Evolutionary conservation across 2,329 filamentous ascomycete genomes (phyloP).

Genomic region (Colletotrichum truncatum): DNA sequence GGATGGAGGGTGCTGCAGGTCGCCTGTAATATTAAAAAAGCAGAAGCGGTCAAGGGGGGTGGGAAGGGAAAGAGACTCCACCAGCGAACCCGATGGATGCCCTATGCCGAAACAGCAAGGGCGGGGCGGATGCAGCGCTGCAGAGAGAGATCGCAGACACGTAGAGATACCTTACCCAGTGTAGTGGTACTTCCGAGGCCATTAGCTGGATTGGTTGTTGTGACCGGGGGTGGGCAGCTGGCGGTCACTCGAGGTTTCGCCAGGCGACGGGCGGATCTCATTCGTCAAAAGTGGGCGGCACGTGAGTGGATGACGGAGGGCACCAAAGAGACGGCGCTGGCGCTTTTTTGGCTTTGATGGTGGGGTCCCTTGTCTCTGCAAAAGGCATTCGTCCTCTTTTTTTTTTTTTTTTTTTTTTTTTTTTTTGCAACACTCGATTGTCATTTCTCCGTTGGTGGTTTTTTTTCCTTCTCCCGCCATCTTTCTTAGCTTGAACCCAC

Average conservation of each 20-base stretch:
- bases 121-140: conserved; percentile 6
- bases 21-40: conserved; percentile 24
- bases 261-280: conserved; percentile 3
- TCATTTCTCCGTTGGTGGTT: no score
- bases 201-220: conserved; percentile 3
- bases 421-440: background rate
- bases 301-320: conserved; percentile 17
- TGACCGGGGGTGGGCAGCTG: conserved; percentile 9
- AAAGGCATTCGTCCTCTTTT: background rate
- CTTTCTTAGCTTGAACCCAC: no score
- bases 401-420: background rate
- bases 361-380: background rate
- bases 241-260: conserved; percentile 18
- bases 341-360: background rate
- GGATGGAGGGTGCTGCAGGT: conserved; percentile 11
- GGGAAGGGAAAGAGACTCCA: background rate
- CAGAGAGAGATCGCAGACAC: background rate
- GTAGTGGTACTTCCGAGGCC: background rate
- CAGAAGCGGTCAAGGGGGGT: conserved; percentile 26
- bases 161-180: background rate
- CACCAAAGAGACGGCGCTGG: conserved; percentile 8
- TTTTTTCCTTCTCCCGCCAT: no score
- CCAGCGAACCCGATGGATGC: conserved; percentile 15
- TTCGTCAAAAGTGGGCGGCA: conserved; percentile 8
- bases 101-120: conserved; percentile 26